These are phyloP conservation scores for Endocarpon pusillum DNA, from an alignment of 495 filamentous ascomycete species.

Conservation along the genomic window DNA sequence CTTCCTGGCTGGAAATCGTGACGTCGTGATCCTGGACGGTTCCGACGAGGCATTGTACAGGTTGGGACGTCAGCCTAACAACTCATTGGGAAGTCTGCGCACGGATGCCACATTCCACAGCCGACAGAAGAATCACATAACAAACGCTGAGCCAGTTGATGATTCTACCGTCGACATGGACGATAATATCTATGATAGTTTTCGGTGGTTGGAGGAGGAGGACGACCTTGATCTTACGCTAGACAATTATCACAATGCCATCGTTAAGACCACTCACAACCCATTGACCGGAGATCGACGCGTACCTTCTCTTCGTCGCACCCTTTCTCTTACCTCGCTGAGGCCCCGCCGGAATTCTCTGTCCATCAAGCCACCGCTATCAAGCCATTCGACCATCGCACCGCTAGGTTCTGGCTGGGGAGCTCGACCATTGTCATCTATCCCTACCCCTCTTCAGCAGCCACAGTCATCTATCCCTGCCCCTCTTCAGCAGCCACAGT, in stretches of 20 bases:
- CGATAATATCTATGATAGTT: conserved; percentile 44
- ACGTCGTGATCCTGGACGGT: conserved; percentile 49
- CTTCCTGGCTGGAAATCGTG: conserved; percentile 36
- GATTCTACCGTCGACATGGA: conserved; percentile 27
- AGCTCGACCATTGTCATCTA: background rate
- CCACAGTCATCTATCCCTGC: conserved; percentile 16
- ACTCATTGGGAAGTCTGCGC: conserved; percentile 11
- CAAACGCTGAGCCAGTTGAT: background rate
- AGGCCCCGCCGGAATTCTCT: conserved; percentile 10
- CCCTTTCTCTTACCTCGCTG: conserved; percentile 24
- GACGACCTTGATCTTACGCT: conserved; percentile 56
- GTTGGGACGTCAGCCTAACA: conserved; percentile 17
- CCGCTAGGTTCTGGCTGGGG: conserved; percentile 6
- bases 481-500: conserved; percentile 14
- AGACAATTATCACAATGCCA: conserved; percentile 31
- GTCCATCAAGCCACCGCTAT: conserved; percentile 6
- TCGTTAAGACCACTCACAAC: conserved; percentile 18
- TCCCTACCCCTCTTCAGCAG: conserved; percentile 28
- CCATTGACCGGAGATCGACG: conserved; percentile 6
- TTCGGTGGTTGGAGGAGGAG: conserved; percentile 69
- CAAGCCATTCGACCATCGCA: conserved; percentile 9
- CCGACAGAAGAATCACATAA: too few relatives aligned
- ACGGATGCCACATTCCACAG: background rate
- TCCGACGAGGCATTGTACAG: conserved; percentile 49
- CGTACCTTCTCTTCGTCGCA: conserved; percentile 30